Conservation (phyloP, 2,329 filamentous ascomycete species). For the Fusarium hostae region DNA sequence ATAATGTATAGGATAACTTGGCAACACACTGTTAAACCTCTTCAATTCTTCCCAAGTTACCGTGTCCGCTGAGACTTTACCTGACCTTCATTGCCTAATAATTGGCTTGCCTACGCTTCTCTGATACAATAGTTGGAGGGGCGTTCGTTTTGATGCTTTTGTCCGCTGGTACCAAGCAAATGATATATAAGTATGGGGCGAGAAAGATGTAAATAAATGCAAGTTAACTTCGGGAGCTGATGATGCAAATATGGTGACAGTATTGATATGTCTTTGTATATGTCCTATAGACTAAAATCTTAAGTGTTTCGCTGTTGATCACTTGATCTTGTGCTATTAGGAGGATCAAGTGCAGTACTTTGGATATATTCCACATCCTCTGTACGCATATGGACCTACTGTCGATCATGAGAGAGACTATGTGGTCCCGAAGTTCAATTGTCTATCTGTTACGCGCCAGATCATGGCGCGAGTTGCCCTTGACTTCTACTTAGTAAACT, state of each 20-base stretch:
- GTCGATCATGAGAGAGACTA: neutral
- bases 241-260: neutral
- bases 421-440: no score
- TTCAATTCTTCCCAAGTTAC: neutral
- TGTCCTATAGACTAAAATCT: neutral
- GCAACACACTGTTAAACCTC: no score
- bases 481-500: no score
- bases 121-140: neutral
- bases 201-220: neutral
- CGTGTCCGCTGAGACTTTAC: no score
- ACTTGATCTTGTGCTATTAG: neutral
- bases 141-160: neutral
- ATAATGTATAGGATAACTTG: neutral
- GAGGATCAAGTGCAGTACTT: neutral
- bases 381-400: neutral
- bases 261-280: neutral
- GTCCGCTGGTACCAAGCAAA: neutral
- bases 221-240: neutral
- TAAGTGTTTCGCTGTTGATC: neutral
- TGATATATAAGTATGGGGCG: neutral
- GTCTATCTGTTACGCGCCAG: no score
- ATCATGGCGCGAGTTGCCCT: no score
- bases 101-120: neutral
- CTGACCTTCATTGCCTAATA: no score
- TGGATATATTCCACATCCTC: neutral